Base-by-base conservation (phyloP, 176 grass and related monocot genomes). In the Rhynchospora breviuscula region DNA sequence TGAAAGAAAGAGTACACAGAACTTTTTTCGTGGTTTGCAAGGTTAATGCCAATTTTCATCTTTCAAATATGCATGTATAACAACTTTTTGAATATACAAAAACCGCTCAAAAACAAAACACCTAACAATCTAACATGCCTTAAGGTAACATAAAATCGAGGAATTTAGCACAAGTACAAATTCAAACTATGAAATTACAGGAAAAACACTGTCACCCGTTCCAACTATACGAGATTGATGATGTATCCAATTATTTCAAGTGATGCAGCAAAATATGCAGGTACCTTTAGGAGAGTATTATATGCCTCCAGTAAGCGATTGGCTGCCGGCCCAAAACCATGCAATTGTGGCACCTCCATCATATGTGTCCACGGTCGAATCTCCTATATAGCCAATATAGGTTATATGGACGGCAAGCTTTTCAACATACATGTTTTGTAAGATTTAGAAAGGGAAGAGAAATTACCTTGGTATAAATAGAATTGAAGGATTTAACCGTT, bases 351-450 rank as follows among this genome's bases (percentile, higher is more conserved):
- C 5, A 99, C 96, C 83, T 99, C 96, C 96, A 99, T 99, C 93
- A 99, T 99, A 78, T 99, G 96, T 1, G 96, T 99, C 96, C 96
- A 99, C 67, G 96, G 96, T 66, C 92, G 96, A 81, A 99, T 99
- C 88, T 99, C 96, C 96, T 99, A 83, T 65, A 83, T 47, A 62
- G 14, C 49, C 35, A 7, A 84, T 81, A 61, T 21, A 33, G 45
- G 72, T 61, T 75, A 40, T 53, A 63, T 84, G 67, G 84, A 56
- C 11, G 83, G 23, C 51, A 53, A 23, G 5, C 54, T 12, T 77
- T 77, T 77, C 23, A 56, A 33, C 49, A 29, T 29, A 15, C 11
- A 56, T 31, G 6, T 56, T 77, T 11, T 31, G 21, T 18, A 60
- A 74, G 10, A 80, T 46, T 22, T 9, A 47, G n/a, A 57, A 71